Conservation (phyloP, 1,284 basidiomycete genomes). For the Lignosus rhinocerotis region DNA sequence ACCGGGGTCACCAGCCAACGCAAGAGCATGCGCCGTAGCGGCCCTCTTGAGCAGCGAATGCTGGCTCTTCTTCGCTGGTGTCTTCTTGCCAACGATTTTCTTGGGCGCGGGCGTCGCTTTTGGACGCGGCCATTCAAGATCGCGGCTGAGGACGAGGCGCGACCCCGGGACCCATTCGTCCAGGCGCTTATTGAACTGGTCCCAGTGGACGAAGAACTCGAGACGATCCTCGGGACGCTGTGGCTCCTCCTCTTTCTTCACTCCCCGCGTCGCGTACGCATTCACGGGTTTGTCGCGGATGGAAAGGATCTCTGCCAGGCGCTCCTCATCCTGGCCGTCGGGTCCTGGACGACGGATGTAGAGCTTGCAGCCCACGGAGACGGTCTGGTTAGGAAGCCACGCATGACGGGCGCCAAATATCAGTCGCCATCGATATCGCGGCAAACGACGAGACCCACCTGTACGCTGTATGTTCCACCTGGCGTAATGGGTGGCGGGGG, state of each 20-base stretch:
- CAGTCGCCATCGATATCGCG: constrained; percentile 26
- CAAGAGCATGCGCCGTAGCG: constrained; percentile 33
- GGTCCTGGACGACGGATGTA: constrained; percentile 80
- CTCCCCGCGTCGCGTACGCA: constrained; percentile 49
- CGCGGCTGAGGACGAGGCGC: constrained; percentile 80
- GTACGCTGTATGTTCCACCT: constrained; percentile 74
- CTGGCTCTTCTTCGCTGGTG: constrained; percentile 54
- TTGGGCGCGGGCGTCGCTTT: constrained; percentile 64
- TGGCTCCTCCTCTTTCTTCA: constrained; percentile 43
- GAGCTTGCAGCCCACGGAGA: constrained; percentile 91
- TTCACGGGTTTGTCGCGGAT: constrained; percentile 83
- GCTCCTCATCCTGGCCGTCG: constrained; percentile 79
- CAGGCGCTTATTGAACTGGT: constrained; percentile 96
- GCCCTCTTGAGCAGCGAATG: constrained; percentile 38
- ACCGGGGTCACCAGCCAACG: constrained; percentile 25
- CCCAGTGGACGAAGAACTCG: constrained; percentile 98
- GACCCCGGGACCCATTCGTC: constrained; percentile 98
- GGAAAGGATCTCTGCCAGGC: constrained; percentile 91
- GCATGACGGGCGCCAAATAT: constrained; percentile 25
- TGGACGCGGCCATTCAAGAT: constrained; percentile 97
- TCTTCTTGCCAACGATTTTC: constrained; percentile 50
- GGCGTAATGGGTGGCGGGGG: constrained; percentile 67
- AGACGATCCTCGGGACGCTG: constrained; percentile 72
- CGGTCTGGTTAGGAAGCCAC: constrained; percentile 53
- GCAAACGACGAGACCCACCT: constrained; percentile 47